Evolutionary conservation across 2,329 filamentous ascomycete species (phyloP).

Genomic region (Zasmidium citrigriseum): DNA sequence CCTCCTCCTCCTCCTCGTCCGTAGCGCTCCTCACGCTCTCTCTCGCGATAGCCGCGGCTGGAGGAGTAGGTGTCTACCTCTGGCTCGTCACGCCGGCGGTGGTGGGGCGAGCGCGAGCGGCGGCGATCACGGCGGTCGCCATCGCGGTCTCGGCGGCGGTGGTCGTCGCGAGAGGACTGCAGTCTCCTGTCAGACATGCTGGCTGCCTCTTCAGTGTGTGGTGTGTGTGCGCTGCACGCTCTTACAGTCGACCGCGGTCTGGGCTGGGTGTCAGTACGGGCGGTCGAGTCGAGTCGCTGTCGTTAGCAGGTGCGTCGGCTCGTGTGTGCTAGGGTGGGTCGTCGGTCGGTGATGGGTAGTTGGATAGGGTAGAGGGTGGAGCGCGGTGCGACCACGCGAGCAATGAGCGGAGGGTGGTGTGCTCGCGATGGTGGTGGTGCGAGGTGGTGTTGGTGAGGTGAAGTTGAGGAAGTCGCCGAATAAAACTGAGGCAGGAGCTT

Average conservation of each 20-base stretch:
- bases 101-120: slow-evolving; percentile 84
- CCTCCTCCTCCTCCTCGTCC: slow-evolving; percentile 51
- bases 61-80: slow-evolving; percentile 87
- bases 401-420: background rate
- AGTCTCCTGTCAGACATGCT: slow-evolving; percentile 39
- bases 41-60: slow-evolving; percentile 86
- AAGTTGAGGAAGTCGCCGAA: background rate
- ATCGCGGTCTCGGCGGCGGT: slow-evolving; percentile 47
- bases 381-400: background rate
- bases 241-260: slow-evolving; percentile 26
- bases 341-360: background rate
- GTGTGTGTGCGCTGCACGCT: slow-evolving; percentile 22
- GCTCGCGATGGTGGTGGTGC: background rate
- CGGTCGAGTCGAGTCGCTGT: slow-evolving; percentile 4
- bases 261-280: slow-evolving; percentile 8
- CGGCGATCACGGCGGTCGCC: slow-evolving; percentile 61
- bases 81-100: slow-evolving; percentile 46
- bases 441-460: background rate
- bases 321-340: background rate
- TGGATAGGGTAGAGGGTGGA: background rate
- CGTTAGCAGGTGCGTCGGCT: background rate
- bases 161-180: slow-evolving; percentile 48
- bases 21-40: slow-evolving; percentile 92
- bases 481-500: background rate
- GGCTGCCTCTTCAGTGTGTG: slow-evolving; percentile 22